Evolutionary conservation across 2,329 filamentous ascomycete genomes (phyloP).

Genomic region (Ophiostoma perfectum): DNA sequence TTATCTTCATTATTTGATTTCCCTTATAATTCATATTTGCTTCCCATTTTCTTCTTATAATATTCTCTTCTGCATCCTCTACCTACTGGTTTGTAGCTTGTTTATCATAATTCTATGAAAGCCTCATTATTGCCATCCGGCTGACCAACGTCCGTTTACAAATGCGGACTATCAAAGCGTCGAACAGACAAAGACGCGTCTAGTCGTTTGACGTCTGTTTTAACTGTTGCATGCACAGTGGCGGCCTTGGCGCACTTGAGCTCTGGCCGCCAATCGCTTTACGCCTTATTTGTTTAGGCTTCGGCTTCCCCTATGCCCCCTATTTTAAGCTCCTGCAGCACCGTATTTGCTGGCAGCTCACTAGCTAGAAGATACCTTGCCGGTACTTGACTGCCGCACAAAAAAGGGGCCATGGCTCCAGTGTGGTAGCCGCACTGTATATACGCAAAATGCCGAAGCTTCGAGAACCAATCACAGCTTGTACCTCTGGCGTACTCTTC

Average conservation of each 20-base stretch:
- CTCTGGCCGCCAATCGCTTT: neutral
- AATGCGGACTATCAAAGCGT: slow-evolving; percentile 7
- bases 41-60: neutral
- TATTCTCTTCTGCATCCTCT: neutral
- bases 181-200: slow-evolving; percentile 2
- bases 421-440: neutral
- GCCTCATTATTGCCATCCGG: neutral
- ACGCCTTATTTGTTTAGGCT: too few species aligned
- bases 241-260: slow-evolving; percentile 3
- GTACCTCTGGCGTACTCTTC: slow-evolving; percentile 14
- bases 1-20: neutral
- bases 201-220: slow-evolving; percentile 9
- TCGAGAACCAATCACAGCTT: slow-evolving; percentile 18
- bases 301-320: neutral
- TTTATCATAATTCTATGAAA: neutral
- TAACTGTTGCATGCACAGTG: slow-evolving; percentile 8
- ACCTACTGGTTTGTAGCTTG: neutral
- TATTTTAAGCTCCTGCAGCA: slow-evolving; percentile 8
- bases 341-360: too few species aligned
- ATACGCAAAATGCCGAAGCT: neutral
- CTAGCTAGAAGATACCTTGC: slow-evolving; percentile 12
- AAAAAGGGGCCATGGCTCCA: neutral
- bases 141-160: neutral
- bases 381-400: slow-evolving; percentile 13
- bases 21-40: too few species aligned